Percentiles rank a stretch among this genome's conserved stretches.
Conservation (phyloP, 495 filamentous ascomycete genomes). For the Parathielavia hyrcaniae region DNA sequence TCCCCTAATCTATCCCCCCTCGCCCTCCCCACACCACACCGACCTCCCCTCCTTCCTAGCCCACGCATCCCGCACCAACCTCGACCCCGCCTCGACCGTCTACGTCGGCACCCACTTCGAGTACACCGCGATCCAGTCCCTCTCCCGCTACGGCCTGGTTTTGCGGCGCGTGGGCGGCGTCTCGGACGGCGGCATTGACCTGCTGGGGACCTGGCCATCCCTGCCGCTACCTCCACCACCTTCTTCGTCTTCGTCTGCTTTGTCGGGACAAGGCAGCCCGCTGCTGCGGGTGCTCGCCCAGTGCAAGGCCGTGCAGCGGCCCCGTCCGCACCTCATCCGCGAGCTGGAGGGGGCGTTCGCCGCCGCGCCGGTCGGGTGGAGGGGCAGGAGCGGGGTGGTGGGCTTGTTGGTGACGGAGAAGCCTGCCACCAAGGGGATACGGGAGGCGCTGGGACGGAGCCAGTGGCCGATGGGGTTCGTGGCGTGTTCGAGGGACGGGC, state of each 20-base stretch:
- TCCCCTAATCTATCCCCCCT: conserved; percentile 38
- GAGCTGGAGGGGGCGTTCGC: conserved; percentile 81
- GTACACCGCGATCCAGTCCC: conserved; percentile 63
- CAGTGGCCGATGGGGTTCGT: conserved; percentile 58
- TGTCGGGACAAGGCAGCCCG: conserved; percentile 16
- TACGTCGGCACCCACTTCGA: conserved; percentile 63
- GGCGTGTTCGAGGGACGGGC: conserved; percentile 45
- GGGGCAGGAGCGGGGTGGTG: conserved; percentile 47
- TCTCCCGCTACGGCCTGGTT: conserved; percentile 56
- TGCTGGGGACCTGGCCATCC: conserved; percentile 71
- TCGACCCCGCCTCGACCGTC: conserved; percentile 46
- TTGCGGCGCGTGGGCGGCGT: conserved; percentile 67
- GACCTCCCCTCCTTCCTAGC: conserved; percentile 64
- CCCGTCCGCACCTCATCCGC: conserved; percentile 61
- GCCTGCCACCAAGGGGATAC: conserved; percentile 49
- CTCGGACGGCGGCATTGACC: conserved; percentile 76
- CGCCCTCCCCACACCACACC: conserved; percentile 52
- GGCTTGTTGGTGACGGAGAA: conserved; percentile 54
- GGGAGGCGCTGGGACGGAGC: conserved; percentile 61
- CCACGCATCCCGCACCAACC: conserved; percentile 55
- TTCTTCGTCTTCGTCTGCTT: background rate
- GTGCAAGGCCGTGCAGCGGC: conserved; percentile 64
- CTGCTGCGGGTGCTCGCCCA: conserved; percentile 62
- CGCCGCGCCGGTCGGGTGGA: conserved; percentile 63
- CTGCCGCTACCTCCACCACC: no score